Evolutionary conservation across 176 grass and related monocot genomes (phyloP), one percentile per base, ranked within the genome.

Genomic region (Eragrostis nindensis): DNA sequence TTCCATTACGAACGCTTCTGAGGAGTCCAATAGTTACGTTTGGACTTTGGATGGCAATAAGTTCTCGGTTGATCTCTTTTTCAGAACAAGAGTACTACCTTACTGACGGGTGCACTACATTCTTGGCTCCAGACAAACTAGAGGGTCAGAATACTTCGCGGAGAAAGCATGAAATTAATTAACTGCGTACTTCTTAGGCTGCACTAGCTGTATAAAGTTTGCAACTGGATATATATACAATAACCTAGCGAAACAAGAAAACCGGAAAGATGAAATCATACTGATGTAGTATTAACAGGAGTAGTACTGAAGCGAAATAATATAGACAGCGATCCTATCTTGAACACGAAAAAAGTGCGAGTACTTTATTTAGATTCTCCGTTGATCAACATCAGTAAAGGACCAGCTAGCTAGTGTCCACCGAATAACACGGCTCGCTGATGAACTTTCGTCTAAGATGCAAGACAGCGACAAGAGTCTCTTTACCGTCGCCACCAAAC

Each of bases 401-500:
- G 45, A 50, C 8, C 7, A 18, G 15, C 18, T 53, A 41, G 32
- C 1, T 27, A 59, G 36, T 24, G 49, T 55, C 32, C 54, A 48
- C 43, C 12, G 67, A 82, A 49, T 62, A 82, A 71, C 30, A 71
- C n/a, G 56, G 22, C 22, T 59, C 25, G 39, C 15, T 14, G 52
- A 22, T 47, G 79, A 8, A 8, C 36, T 80, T 68, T 45, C 71
- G 32, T 36, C 25, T 70, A 36, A 29, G 65, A 56, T 29, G 38
- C 40, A 36, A 21, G 40, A 81, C 52, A 70, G 78, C 25, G 39
- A 78, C 61, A 78, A 78, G 61, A 36, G 30, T 67, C 17, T 80
- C n/a, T 6, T 46, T 40, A 25, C 29, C 73, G 50, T 62, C 49
- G 73, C 55, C 10, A 15, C 24, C 57, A 61, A 24, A 44, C 57